Conservation (phyloP, 2,329 filamentous ascomycete genomes). For the Talaromyces rugulosus region DNA sequence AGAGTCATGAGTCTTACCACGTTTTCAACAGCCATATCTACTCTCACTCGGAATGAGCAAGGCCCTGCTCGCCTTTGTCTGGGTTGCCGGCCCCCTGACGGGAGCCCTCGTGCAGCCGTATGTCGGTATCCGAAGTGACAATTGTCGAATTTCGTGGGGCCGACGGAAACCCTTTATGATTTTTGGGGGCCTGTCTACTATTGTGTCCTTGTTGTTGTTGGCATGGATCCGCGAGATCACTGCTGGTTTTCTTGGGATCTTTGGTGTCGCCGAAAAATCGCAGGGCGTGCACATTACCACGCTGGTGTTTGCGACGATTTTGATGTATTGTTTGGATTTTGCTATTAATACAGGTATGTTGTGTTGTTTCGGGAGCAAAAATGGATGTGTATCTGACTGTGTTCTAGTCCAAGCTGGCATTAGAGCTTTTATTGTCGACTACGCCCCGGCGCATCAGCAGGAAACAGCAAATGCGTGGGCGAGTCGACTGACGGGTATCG, state of each 20-base stretch:
- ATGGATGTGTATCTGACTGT: not conserved
- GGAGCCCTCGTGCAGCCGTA: slow-evolving; percentile 78
- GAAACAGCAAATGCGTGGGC: slow-evolving; percentile 94
- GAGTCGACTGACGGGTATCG: slow-evolving; percentile 76
- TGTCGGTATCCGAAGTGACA: slow-evolving; percentile 75
- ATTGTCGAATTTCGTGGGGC: slow-evolving; percentile 69
- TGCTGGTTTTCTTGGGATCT: slow-evolving; percentile 61
- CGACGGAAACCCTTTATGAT: slow-evolving; percentile 80
- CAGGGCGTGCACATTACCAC: slow-evolving; percentile 59
- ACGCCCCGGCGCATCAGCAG: slow-evolving; percentile 87
- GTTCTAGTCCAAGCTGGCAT: slow-evolving; percentile 77
- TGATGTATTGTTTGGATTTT: slow-evolving; percentile 89
- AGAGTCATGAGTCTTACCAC: not conserved
- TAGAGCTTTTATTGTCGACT: slow-evolving; percentile 89
- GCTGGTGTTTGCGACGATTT: slow-evolving; percentile 75
- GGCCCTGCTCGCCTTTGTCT: slow-evolving; percentile 75
- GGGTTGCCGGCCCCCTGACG: slow-evolving; percentile 77
- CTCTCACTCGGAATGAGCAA: slow-evolving; percentile 78
- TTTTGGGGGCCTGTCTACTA: slow-evolving; percentile 62
- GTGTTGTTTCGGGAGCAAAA: not conserved
- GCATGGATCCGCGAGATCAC: slow-evolving; percentile 74
- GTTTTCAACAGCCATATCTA: slow-evolving; percentile 56
- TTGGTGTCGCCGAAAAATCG: slow-evolving; percentile 66
- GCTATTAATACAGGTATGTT: slow-evolving; percentile 80
- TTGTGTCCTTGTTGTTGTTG: slow-evolving; percentile 64